Conservation (phyloP, 2,329 filamentous ascomycete genomes). For the Fusarium sp. region DNA sequence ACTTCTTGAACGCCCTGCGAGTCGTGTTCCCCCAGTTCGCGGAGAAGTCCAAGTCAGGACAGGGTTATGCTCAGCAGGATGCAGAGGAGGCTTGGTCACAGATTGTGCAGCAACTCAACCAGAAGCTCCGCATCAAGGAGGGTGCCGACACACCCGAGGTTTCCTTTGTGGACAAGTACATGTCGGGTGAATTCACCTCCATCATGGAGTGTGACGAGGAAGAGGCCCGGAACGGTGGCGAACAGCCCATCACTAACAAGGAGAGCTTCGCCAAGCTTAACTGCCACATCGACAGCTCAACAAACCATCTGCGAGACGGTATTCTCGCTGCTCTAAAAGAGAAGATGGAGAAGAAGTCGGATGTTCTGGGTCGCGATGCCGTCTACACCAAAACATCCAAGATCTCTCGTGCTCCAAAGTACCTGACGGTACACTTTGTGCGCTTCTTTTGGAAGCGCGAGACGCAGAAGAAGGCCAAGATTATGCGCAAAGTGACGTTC, state of each 20-base stretch:
- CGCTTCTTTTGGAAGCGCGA: constrained; percentile 98
- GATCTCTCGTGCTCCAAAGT: constrained; percentile 90
- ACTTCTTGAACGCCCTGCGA: constrained; percentile 84
- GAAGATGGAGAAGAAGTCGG: constrained; percentile 89
- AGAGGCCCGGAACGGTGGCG: constrained; percentile 76
- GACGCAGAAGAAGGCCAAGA: constrained; percentile 98
- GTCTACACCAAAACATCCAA: constrained; percentile 90
- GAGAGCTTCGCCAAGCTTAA: constrained; percentile 92
- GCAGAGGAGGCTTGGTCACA: constrained; percentile 99
- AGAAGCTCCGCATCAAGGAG: constrained; percentile 76
- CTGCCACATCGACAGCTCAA: constrained; percentile 89
- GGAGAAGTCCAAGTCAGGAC: constrained; percentile 81
- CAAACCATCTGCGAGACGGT: constrained; percentile 91
- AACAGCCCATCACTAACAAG: constrained; percentile 71
- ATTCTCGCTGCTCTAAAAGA: constrained; percentile 84
- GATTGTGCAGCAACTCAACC: constrained; percentile 83
- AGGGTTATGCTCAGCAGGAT: constrained; percentile 96
- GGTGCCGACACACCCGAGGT: constrained; percentile 57
- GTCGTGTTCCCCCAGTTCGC: constrained; percentile 90
- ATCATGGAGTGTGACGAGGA: constrained; percentile 85
- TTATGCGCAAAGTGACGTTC: constrained; percentile 98
- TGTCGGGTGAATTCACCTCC: constrained; percentile 83
- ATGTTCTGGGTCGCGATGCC: constrained; percentile 78
- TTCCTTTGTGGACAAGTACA: constrained; percentile 90
- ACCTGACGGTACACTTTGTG: constrained; percentile 95